These are phyloP conservation scores for Serendipita indica DNA, from an alignment of 768 basidiomycete genomes.

Conservation along the genomic window DNA sequence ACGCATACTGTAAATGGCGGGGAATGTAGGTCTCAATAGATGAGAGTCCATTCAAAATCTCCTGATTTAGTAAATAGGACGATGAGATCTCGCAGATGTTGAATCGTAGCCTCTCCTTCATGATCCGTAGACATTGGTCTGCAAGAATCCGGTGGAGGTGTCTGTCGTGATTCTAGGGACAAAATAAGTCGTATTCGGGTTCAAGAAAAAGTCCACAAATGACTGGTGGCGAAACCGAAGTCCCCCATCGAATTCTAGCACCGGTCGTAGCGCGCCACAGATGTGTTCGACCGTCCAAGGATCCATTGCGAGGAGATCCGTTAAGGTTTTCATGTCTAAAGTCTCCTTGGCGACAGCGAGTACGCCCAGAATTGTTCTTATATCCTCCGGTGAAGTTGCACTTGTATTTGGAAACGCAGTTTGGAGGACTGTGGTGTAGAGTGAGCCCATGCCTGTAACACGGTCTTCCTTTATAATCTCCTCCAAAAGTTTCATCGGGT, in stretches of 20 bases:
- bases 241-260: background rate
- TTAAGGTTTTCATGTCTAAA: background rate
- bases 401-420: background rate
- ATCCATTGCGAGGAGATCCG: background rate
- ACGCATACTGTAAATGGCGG: background rate
- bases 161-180: background rate
- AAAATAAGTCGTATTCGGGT: background rate
- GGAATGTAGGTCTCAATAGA: background rate
- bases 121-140: background rate
- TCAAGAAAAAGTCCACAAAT: conserved; percentile 3
- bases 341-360: background rate
- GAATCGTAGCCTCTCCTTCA: conserved; percentile 1
- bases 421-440: background rate
- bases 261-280: background rate
- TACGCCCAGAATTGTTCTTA: background rate
- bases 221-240: background rate
- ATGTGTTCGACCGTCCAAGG: background rate
- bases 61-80: background rate
- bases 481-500: background rate
- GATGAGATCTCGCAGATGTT: background rate
- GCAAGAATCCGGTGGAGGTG: background rate
- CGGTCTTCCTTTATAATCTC: background rate
- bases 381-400: background rate
- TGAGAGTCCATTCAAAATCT: background rate
- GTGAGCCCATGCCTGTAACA: background rate